Conservation (phyloP, 805 yeast genomes). For the Kodamaea laetipori region DNA sequence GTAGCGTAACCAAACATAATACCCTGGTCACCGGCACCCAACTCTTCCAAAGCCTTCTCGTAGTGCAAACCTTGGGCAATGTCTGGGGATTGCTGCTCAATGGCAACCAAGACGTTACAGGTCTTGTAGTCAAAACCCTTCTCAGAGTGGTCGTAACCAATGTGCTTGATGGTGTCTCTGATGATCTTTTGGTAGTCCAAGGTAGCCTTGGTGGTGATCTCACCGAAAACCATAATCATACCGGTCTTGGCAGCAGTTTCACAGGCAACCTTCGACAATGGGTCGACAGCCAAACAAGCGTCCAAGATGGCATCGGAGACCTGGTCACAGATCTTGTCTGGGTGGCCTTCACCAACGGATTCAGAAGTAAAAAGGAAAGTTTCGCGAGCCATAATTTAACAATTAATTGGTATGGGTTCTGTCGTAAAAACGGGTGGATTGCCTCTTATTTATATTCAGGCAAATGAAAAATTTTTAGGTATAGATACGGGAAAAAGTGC, state of each 20-base stretch:
- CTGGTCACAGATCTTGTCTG: slow-evolving; percentile 97
- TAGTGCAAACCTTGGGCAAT: slow-evolving; percentile 99
- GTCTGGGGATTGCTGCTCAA: slow-evolving; percentile 99
- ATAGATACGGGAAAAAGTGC: slow-evolving; percentile 5
- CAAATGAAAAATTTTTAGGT: slow-evolving; percentile 4
- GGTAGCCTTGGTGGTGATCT: slow-evolving; percentile 94
- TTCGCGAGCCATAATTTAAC: slow-evolving; percentile 1
- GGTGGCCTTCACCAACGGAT: slow-evolving; percentile 94
- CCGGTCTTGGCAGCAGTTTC: slow-evolving; percentile 99
- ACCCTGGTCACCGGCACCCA: slow-evolving; percentile 99
- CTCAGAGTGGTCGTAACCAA: slow-evolving; percentile 93
- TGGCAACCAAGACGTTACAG: slow-evolving; percentile 97
- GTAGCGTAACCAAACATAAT: slow-evolving; percentile 99
- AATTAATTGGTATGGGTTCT: neutral
- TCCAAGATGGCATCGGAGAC: slow-evolving; percentile 97
- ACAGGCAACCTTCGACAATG: slow-evolving; percentile 98
- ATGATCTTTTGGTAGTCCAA: slow-evolving; percentile 96
- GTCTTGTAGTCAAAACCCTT: slow-evolving; percentile 99
- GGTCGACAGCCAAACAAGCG: slow-evolving; percentile 94
- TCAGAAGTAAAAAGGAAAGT: slow-evolving; percentile 75
- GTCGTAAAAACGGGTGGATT: neutral
- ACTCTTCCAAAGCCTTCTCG: slow-evolving; percentile 92
- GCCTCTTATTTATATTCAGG: neutral
- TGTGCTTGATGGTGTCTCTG: slow-evolving; percentile 97
- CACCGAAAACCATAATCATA: slow-evolving; percentile 99